Conservation (phyloP, 257 asterid species). For the Fraxinus americana region DNA sequence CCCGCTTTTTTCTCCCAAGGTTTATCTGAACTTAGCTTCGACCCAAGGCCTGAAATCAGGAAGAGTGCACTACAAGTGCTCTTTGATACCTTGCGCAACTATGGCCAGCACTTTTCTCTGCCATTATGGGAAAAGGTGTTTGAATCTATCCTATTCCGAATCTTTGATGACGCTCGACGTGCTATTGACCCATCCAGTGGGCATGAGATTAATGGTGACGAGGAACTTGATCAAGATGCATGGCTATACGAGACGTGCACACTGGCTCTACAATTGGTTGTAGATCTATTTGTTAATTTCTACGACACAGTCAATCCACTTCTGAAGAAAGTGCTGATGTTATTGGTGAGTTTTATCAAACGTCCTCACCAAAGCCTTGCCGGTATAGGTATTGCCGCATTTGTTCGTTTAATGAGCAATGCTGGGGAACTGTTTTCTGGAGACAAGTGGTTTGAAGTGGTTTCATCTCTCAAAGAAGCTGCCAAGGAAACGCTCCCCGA, state of each 20-base stretch:
- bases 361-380: constrained; percentile 99
- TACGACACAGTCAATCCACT: constrained; percentile 94
- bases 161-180: constrained; percentile 90
- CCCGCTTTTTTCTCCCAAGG: constrained; percentile 52
- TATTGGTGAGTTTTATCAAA: constrained; percentile 88
- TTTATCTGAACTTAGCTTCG: constrained; percentile 95
- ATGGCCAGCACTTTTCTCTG: constrained; percentile 91
- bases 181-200: constrained; percentile 85
- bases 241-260: constrained; percentile 99
- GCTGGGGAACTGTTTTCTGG: constrained; percentile 91
- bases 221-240: constrained; percentile 88
- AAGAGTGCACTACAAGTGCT: constrained; percentile 91
- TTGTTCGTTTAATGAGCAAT: constrained; percentile 97
- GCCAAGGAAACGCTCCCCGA: constrained; percentile 80
- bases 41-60: constrained; percentile 93
- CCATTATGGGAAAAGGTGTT: constrained; percentile 97
- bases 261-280: constrained; percentile 93
- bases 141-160: constrained; percentile 92
- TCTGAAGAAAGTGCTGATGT: constrained; percentile 71
- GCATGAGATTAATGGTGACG: constrained; percentile 57
- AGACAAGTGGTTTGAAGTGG: constrained; percentile 94
- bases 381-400: constrained; percentile 97
- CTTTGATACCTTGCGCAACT: constrained; percentile 88
- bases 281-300: constrained; percentile 94
- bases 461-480: constrained; percentile 82